Percentiles rank a stretch among this genome's conserved stretches.
Evolutionary conservation across 1,284 basidiomycete species (phyloP).

Genomic region (Fistulinella staudtii): DNA sequence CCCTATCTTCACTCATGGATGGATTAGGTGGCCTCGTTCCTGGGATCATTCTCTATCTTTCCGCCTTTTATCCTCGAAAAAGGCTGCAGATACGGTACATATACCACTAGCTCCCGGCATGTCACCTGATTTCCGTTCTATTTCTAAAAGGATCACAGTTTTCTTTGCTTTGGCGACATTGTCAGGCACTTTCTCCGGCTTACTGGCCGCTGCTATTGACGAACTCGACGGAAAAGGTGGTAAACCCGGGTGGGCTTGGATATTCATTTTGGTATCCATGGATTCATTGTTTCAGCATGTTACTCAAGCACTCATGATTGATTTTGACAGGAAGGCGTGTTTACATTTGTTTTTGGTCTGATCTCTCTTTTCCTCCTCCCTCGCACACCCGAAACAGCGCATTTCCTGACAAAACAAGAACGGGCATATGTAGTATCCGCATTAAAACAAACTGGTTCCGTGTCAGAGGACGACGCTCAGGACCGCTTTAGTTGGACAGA

Average conservation of each 20-base stretch:
- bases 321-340: constrained; percentile 43
- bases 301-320: neutral
- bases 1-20: constrained; percentile 35
- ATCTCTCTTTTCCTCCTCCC: constrained; percentile 50
- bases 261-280: constrained; percentile 50
- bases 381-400: constrained; percentile 41
- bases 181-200: constrained; percentile 60
- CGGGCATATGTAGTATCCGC: neutral
- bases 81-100: constrained; percentile 51
- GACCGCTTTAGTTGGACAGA: constrained; percentile 39
- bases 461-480: constrained; percentile 33
- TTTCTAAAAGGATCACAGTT: constrained; percentile 39
- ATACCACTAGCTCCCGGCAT: neutral
- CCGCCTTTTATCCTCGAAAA: constrained; percentile 55
- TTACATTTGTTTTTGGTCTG: constrained; percentile 48
- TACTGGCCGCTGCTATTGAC: constrained; percentile 58
- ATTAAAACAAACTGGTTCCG: constrained; percentile 29
- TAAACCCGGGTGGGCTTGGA: constrained; percentile 59
- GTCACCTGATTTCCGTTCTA: constrained; percentile 2
- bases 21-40: constrained; percentile 52
- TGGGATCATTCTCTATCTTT: constrained; percentile 56
- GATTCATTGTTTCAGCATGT: neutral
- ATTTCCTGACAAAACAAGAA: constrained; percentile 35
- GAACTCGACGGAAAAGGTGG: constrained; percentile 43
- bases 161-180: constrained; percentile 55